phyloP scores from a whole-genome alignment of 768 basidiomycete species.

The Termitomyces eurrhizus region DNA sequence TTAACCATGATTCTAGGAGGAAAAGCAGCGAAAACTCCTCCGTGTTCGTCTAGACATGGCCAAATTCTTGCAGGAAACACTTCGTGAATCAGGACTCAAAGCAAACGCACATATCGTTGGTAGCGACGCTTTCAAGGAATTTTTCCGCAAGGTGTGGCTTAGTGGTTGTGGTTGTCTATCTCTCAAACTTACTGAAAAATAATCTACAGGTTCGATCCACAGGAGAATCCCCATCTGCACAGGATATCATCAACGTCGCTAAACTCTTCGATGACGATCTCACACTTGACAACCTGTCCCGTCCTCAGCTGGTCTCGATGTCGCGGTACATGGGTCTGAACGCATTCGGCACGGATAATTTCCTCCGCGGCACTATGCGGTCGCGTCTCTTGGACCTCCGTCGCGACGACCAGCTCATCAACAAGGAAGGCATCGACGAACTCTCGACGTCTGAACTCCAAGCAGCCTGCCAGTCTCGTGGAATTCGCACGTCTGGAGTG shows the following conservation, averaged over 20 bases:
- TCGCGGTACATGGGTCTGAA: conserved; percentile 97
- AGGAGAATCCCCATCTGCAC: conserved; percentile 85
- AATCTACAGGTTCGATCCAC: conserved; percentile 76
- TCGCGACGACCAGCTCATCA: conserved; percentile 91
- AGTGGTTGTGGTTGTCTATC: not conserved
- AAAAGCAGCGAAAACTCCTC: conserved; percentile 94
- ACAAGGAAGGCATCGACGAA: conserved; percentile 84
- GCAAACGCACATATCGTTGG: conserved; percentile 92
- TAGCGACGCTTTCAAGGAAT: conserved; percentile 96
- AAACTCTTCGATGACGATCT: conserved; percentile 97
- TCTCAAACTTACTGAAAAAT: not conserved
- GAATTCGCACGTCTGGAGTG: conserved; percentile 83
- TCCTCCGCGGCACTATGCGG: conserved; percentile 88
- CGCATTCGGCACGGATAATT: conserved; percentile 98
- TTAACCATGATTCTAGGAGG: conserved; percentile 58
- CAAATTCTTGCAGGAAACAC: conserved; percentile 97
- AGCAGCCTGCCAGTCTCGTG: conserved; percentile 89
- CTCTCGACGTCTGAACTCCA: conserved; percentile 91
- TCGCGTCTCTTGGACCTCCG: conserved; percentile 77
- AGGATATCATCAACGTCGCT: conserved; percentile 91
- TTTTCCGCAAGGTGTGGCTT: conserved; percentile 87
- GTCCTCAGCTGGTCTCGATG: conserved; percentile 98
- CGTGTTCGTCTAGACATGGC: conserved; percentile 97
- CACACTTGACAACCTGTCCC: conserved; percentile 95
- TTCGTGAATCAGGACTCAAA: conserved; percentile 90